Evolutionary conservation across 768 basidiomycete species (phyloP), one percentile per base, ranked within the genome.

Genomic region (Leccinum aurantiacum): DNA sequence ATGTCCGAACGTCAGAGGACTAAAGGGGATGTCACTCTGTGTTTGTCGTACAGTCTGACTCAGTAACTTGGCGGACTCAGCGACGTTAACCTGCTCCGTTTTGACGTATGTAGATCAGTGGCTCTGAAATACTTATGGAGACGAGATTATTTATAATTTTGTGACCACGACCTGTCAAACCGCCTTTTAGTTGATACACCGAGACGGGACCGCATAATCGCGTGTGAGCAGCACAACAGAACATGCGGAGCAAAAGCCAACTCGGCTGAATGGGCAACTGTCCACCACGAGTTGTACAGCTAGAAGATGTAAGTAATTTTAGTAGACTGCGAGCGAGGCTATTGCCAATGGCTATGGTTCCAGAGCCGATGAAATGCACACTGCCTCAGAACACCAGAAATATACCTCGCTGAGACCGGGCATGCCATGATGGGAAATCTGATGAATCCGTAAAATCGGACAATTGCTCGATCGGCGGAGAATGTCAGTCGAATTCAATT

Each of bases 1-100:
- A 72, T 29, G 65, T 75, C 24, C 67, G 71, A 50, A 60, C 60
- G 22, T 52, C 44, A 29, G 63, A 67, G 57, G 58, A 58, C 38
- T 63, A 51, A 62, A 35, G 54, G 60, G 41, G 52, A 55, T 61
- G 15, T 37, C 29, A 24, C 19, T 49, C 13, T 9, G 29, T 37
- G 6, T 22, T 52, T 37, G 2, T 46, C 10, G 1, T 25, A 27
- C 50, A 24, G 13, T n/a, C 31, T 22, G 35, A 51, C 33, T 35
- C 33, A 13, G 11, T 35, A 35, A 35, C 9, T 24, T 22, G 29
- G 33, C n/a, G 24, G 10, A 46, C 44, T 46, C 19, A 6, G 44
- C 44, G 56, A 55, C 17, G 22, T 57, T 35, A 44, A 44, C 44
- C 13, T 29, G 27, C 14, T 55, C 22, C 7, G 22, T 53, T 38